Conservation (phyloP, 2,329 filamentous ascomycete species). For the Apiospora kogelbergensis region DNA sequence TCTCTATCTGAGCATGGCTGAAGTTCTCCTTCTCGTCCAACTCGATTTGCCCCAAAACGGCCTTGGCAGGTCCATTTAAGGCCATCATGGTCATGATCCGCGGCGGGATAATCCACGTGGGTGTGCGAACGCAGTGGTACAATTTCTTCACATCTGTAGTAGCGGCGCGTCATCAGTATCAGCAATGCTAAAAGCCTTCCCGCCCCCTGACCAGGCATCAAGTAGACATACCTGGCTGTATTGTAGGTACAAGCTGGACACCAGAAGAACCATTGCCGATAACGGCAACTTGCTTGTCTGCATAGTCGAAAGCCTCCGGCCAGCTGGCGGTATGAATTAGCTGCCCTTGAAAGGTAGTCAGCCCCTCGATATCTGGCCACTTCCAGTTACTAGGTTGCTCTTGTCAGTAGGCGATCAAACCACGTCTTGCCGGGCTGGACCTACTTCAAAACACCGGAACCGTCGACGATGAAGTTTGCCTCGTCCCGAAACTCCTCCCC, state of each 20-base stretch:
- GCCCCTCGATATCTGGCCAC: conserved; percentile 49
- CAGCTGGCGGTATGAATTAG: conserved; percentile 55
- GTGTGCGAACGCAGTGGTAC: conserved; percentile 41
- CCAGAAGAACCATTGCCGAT: conserved; percentile 58
- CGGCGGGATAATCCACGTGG: conserved; percentile 42
- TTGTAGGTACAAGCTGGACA: conserved; percentile 51
- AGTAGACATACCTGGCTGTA: conserved; percentile 40
- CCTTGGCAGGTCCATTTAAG: conserved; percentile 35
- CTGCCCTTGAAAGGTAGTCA: conserved; percentile 46
- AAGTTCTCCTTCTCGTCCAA: conserved; percentile 45
- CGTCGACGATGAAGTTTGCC: conserved; percentile 50
- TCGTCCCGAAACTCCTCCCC: conserved; percentile 42
- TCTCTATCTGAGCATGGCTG: conserved; percentile 42
- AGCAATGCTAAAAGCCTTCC: neutral
- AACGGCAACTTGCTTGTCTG: conserved; percentile 53
- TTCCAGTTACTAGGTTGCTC: conserved; percentile 45
- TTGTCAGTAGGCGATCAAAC: conserved; percentile 16
- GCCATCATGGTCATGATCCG: conserved; percentile 37
- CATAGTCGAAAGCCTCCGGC: conserved; percentile 48
- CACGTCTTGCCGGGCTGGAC: neutral
- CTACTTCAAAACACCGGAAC: conserved; percentile 53
- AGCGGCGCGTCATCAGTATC: neutral
- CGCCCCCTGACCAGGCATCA: too few species aligned
- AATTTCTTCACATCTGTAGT: conserved; percentile 37
- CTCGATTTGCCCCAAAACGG: conserved; percentile 37